These are phyloP conservation scores for Multifurca ochricompacta DNA, from an alignment of 768 basidiomycete genomes.

Conservation along the genomic window DNA sequence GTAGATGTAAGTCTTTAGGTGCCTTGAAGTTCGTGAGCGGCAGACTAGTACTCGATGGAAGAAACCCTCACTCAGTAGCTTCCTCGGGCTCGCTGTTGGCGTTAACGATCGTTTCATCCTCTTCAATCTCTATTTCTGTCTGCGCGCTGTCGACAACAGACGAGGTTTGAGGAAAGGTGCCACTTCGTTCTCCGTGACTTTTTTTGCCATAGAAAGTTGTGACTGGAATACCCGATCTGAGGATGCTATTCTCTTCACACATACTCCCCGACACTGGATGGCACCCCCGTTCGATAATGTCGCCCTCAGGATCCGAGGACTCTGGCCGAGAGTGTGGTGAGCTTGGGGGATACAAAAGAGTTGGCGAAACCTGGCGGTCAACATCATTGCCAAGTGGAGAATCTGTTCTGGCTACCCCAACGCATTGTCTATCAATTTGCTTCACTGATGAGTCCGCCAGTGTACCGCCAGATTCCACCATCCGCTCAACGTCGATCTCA, in stretches of 20 bases:
- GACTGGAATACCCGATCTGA: slow-evolving; percentile 2
- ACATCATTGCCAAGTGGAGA: not conserved
- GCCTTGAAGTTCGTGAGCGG: slow-evolving; percentile 31
- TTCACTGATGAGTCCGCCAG: not conserved
- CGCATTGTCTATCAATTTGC: not conserved
- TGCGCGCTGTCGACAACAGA: not conserved
- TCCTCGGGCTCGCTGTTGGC: slow-evolving; percentile 15
- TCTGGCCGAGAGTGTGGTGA: not conserved
- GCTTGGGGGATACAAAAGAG: slow-evolving; percentile 6
- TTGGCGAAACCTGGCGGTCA: not conserved
- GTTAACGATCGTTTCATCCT: slow-evolving; percentile 1
- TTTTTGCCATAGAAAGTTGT: slow-evolving; percentile 11
- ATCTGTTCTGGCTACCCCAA: not conserved
- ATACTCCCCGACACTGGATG: not conserved
- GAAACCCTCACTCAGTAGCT: not conserved
- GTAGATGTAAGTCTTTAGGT: slow-evolving; percentile 55
- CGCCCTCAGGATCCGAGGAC: not conserved
- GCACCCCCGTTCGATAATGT: not conserved
- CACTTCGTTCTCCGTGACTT: not conserved
- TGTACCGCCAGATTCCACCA: slow-evolving; percentile 10
- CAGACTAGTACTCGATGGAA: not conserved
- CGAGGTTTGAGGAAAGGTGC: not conserved
- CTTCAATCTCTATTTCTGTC: slow-evolving; percentile 6
- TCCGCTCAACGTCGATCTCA: slow-evolving; percentile 16
- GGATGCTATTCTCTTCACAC: not conserved